Evolutionary conservation across 768 basidiomycete genomes (phyloP), one percentile per base, ranked within the genome.

Genomic region (Lyophyllum shimeji): DNA sequence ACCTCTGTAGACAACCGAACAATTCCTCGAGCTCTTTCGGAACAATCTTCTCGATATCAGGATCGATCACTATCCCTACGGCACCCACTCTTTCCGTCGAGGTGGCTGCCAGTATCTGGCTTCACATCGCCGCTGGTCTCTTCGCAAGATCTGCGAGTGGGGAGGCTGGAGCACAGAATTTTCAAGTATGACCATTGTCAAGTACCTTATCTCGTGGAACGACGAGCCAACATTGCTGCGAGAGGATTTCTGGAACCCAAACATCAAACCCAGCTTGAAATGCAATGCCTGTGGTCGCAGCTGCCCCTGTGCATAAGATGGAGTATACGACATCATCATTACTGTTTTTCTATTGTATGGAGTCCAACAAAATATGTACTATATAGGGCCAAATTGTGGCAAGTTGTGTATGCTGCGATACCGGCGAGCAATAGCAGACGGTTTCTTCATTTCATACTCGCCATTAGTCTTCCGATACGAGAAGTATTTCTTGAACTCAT

Each of bases 101-200:
- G 74, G 75, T 8, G 75, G 76, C 0, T 74, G 73, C 52, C 34
- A 37, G 15, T 37, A 37, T 17, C 34, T 37, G 20, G 58, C 67
- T 3, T 57, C 65, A 6, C 57, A 64, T 7, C 56, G 63, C 2
- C 67, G 70, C 0, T 78, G 76, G 76, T 60, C 64, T 0, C 56
- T 78, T 0, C 55, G 70, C 0, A 58, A 60, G 5, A 74, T 80
- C 21, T 80, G 77, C 51, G 71, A 74, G n/a, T 80, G 78, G 76
- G 78, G 74, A 33, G 79, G 77, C 3, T 79, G 78, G 77, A 74
- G 70, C 50, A 69, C 63, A 3, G 71, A 77, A 37, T 74, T 75
- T 50, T 69, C 70, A 3, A 67, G 67, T 46, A 45, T 73, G 54
- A 77, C 73, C 0, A 75, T 79, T 43, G 73, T 79, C 44, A 73